Evolutionary conservation across 345 rosid genomes (phyloP).

Genomic region (Brassica juncea): DNA sequence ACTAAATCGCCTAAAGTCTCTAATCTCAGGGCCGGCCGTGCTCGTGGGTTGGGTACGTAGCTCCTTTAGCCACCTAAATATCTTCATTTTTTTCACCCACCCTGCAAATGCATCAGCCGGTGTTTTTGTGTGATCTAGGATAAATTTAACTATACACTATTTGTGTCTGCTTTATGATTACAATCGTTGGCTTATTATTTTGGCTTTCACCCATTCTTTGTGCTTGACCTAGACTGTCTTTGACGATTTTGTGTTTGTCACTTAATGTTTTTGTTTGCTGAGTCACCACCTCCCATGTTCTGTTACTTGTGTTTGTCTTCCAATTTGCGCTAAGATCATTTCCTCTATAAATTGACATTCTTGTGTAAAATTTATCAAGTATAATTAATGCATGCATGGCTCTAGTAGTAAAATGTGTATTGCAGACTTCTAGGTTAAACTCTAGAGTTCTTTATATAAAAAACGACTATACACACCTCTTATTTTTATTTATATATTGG

Average conservation of each 20-base stretch:
- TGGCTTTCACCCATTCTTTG: slow-evolving; percentile 22
- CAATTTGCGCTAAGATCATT: slow-evolving; percentile 13
- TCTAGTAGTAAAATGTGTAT: no score
- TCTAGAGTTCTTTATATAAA: no score
- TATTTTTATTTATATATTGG: no score
- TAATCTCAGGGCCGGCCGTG: no score
- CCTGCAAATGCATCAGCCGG: not conserved
- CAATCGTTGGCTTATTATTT: slow-evolving; percentile 24
- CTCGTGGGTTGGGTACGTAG: no score
- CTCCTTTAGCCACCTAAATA: slow-evolving; percentile 2
- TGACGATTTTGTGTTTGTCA: slow-evolving; percentile 30
- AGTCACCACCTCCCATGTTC: slow-evolving; percentile 25
- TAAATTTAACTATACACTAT: not conserved
- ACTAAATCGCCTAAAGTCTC: no score
- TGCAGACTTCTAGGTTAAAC: no score
- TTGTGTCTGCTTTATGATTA: slow-evolving; percentile 25
- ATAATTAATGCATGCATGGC: no score
- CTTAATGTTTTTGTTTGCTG: slow-evolving; percentile 14
- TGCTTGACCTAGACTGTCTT: slow-evolving; percentile 12
- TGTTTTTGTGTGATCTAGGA: not conserved
- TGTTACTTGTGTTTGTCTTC: slow-evolving; percentile 21
- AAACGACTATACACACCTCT: no score
- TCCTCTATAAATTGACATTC: slow-evolving; percentile 10
- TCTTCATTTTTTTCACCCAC: not conserved
- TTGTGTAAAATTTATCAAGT: not conserved